Evolutionary conservation across 1,284 basidiomycete genomes (phyloP).

Genomic region (Fomitopsis palustris): DNA sequence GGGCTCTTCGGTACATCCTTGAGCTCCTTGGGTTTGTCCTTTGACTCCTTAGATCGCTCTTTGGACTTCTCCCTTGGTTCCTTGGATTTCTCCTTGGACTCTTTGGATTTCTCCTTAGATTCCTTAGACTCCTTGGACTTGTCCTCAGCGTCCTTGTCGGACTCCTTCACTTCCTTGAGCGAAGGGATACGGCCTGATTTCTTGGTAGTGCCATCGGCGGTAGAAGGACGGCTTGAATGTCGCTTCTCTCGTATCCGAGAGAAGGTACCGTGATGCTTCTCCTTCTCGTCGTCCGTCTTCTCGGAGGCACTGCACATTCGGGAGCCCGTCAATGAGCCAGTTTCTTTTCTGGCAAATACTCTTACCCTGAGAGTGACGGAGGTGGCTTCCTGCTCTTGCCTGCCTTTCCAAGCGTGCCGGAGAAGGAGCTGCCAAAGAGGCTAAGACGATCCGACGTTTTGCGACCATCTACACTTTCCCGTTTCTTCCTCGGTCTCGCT

Average conservation of each 20-base stretch:
- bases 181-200: conserved; percentile 14
- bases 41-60: not conserved
- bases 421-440: conserved; percentile 69
- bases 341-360: conserved; percentile 6
- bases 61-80: not conserved
- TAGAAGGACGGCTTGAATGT: conserved; percentile 34
- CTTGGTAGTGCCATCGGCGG: conserved; percentile 29
- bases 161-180: conserved; percentile 6
- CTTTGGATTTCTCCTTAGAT: conserved; percentile 3
- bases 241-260: conserved; percentile 40
- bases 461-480: conserved; percentile 48
- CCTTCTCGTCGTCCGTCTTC: conserved; percentile 27
- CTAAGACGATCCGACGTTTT: conserved; percentile 63
- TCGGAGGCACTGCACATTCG: conserved; percentile 14
- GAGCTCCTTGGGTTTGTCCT: conserved; percentile 8
- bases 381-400: conserved; percentile 77
- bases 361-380: conserved; percentile 62
- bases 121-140: conserved; percentile 7
- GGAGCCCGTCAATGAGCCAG: not conserved
- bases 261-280: conserved; percentile 37
- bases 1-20: conserved; percentile 22
- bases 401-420: conserved; percentile 54
- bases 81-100: conserved; percentile 6
- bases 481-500: conserved; percentile 42
- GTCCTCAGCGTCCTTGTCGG: conserved; percentile 1